Percentiles rank a stretch among this genome's conserved stretches.
phyloP scores from a whole-genome alignment of 306 rosid species.

The Lagenaria siceraria region DNA sequence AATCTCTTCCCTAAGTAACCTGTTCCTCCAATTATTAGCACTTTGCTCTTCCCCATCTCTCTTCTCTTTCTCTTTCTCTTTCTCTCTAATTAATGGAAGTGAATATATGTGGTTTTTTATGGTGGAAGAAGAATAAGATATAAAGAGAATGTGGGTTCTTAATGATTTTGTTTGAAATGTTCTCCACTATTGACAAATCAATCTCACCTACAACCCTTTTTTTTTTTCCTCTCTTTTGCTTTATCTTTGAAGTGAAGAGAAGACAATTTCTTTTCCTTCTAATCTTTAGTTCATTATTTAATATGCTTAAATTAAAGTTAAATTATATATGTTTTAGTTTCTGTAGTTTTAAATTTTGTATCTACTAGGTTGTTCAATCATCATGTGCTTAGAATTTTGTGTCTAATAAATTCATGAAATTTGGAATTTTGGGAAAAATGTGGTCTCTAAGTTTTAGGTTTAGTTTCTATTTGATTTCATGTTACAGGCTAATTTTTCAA shows the following conservation, averaged over 20 bases:
- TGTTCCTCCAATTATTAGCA: conserved; percentile 63
- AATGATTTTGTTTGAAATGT: not conserved
- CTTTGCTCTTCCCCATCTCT: conserved; percentile 31
- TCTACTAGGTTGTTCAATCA: too few relatives aligned
- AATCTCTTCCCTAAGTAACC: conserved; percentile 70
- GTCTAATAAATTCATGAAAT: too few relatives aligned
- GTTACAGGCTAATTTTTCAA: too few relatives aligned
- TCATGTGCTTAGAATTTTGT: too few relatives aligned
- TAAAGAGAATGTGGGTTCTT: not conserved
- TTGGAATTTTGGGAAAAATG: too few relatives aligned
- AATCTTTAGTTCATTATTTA: not conserved
- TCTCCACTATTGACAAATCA: not conserved
- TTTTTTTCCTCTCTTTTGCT: not conserved
- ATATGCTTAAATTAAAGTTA: too few relatives aligned
- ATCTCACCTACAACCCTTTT: not conserved
- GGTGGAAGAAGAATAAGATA: not conserved
- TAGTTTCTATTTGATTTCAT: too few relatives aligned
- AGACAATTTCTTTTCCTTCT: not conserved
- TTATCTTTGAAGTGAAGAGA: not conserved
- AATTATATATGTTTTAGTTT: too few relatives aligned
- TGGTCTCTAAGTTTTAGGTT: too few relatives aligned
- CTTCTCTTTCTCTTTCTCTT: not conserved
- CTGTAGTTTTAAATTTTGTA: too few relatives aligned
- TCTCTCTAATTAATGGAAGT: not conserved
- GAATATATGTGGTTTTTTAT: not conserved